Conservation (phyloP, 2,329 filamentous ascomycete species). For the Aureobasidium sp. region DNA sequence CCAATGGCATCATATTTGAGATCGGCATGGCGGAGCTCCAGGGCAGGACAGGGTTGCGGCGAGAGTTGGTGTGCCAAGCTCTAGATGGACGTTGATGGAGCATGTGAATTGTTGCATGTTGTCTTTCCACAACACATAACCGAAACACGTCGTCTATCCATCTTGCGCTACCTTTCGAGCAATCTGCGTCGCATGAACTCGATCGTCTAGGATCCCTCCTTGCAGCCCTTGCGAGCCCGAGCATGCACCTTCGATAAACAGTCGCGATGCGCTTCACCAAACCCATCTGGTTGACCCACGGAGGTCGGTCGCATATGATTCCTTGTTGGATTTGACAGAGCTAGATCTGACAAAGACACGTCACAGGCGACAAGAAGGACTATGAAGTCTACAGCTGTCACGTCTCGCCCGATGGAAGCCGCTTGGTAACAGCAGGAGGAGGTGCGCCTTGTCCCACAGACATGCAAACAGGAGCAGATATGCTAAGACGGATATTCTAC, state of each 20-base stretch:
- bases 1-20: constrained; percentile 6
- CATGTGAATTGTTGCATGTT: constrained; percentile 2
- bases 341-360: neutral
- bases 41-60: neutral
- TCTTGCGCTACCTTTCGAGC: neutral
- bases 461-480: neutral
- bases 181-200: neutral
- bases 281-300: constrained; percentile 92
- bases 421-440: constrained; percentile 89
- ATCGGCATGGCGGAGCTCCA: neutral
- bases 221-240: neutral
- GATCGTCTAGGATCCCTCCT: neutral
- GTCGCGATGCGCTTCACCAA: constrained; percentile 61
- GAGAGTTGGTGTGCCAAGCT: constrained; percentile 10
- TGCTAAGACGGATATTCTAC: constrained; percentile 15
- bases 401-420: constrained; percentile 86
- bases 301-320: constrained; percentile 49
- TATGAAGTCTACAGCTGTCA: constrained; percentile 98
- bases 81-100: constrained; percentile 1
- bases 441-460: constrained; percentile 45
- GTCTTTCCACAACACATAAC: constrained; percentile 2
- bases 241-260: constrained; percentile 11
- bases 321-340: neutral
- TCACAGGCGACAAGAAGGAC: constrained; percentile 84
- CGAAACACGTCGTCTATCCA: neutral